These are phyloP conservation scores for Aspergillus sp. DNA, from an alignment of 2,329 filamentous ascomycete genomes.

Conservation along the genomic window DNA sequence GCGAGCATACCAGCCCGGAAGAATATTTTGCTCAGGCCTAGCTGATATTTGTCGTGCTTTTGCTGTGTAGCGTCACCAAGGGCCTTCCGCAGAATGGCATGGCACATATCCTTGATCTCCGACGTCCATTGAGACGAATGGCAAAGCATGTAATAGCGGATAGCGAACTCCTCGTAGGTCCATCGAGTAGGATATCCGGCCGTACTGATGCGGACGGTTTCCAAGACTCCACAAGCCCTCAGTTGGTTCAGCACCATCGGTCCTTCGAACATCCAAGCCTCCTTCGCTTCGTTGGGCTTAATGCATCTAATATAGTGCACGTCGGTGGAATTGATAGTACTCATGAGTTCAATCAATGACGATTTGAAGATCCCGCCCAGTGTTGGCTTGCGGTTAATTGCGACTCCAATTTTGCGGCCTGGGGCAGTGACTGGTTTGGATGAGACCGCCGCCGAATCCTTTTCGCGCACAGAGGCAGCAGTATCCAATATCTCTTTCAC, in stretches of 20 bases:
- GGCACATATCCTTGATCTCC: slow-evolving; percentile 91
- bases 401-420: slow-evolving; percentile 84
- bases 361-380: slow-evolving; percentile 98
- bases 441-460: slow-evolving; percentile 68
- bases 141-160: slow-evolving; percentile 97
- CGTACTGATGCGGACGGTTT: slow-evolving; percentile 96
- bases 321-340: slow-evolving; percentile 95
- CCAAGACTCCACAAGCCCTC: slow-evolving; percentile 95
- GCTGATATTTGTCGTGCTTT: slow-evolving; percentile 89
- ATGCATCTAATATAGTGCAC: slow-evolving; percentile 99
- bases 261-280: slow-evolving; percentile 95
- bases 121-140: slow-evolving; percentile 87
- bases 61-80: slow-evolving; percentile 74
- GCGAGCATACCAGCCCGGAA: slow-evolving; percentile 99
- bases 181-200: slow-evolving; percentile 96
- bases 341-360: slow-evolving; percentile 96
- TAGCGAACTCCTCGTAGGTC: slow-evolving; percentile 98
- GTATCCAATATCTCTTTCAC: slow-evolving; percentile 80
- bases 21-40: slow-evolving; percentile 98
- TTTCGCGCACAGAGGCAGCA: slow-evolving; percentile 83
- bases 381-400: slow-evolving; percentile 93
- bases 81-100: slow-evolving; percentile 85
- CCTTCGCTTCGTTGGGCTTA: slow-evolving; percentile 97
- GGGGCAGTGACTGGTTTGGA: slow-evolving; percentile 70
- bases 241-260: slow-evolving; percentile 98